These are phyloP conservation scores for Cymodocea nodosa DNA, from an alignment of 116 monocot species.

Conservation along the genomic window DNA sequence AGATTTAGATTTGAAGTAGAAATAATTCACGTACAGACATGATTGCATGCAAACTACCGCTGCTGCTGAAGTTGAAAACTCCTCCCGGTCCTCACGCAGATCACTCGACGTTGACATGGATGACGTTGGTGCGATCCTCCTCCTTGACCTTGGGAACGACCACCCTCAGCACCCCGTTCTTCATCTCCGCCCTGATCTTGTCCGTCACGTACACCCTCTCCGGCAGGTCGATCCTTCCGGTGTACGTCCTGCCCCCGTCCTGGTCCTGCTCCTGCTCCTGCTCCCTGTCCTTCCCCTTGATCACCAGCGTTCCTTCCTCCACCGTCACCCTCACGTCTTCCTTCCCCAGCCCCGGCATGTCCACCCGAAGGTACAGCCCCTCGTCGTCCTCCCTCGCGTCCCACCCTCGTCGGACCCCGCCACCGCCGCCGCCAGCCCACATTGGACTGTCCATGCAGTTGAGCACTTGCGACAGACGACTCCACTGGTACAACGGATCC, in stretches of 20 bases:
- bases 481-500: too few species aligned
- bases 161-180: constrained; percentile 83
- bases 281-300: constrained; percentile 34
- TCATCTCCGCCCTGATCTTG: constrained; percentile 72
- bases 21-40: too few species aligned
- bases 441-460: constrained; percentile 24
- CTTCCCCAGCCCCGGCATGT: constrained; percentile 87
- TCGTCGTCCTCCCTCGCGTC: constrained; percentile 50
- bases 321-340: constrained; percentile 56
- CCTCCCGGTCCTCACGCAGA: too few species aligned
- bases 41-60: too few species aligned
- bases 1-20: too few species aligned
- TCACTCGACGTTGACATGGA: constrained; percentile 48
- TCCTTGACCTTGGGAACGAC: constrained; percentile 58
- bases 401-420: constrained; percentile 32
- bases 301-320: constrained; percentile 55
- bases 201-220: constrained; percentile 36
- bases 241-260: too few species aligned
- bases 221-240: constrained; percentile 53
- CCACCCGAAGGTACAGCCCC: constrained; percentile 52
- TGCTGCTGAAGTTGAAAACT: too few species aligned
- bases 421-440: not conserved
- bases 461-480: too few species aligned
- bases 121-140: constrained; percentile 46
- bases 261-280: constrained; percentile 30